Conservation (phyloP, 148 eudicot species). For the Simmondsia chinensis region DNA sequence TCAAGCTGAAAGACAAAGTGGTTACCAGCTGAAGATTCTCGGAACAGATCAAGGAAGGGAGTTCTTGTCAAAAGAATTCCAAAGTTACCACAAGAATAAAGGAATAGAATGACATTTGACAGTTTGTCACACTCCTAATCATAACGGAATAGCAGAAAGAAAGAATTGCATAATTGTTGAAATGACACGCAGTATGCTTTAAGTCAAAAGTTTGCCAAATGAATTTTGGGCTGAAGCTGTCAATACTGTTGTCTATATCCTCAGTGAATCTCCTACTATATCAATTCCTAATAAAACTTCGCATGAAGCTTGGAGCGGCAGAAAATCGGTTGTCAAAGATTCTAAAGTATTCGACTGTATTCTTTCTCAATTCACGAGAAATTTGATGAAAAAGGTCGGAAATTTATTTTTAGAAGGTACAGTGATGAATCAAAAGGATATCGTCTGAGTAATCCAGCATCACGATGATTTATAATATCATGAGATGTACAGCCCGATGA, state of each 20-base stretch:
- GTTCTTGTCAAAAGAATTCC: no score
- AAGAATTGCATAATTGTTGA: conserved; percentile 4
- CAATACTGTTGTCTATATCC: background rate
- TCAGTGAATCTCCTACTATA: background rate
- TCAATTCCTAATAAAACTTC: no score
- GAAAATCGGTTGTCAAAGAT: conserved; percentile 1
- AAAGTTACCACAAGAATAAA: no score
- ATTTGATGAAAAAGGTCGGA: no score
- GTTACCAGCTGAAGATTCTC: no score
- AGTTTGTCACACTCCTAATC: no score
- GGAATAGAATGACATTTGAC: no score
- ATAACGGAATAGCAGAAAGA: background rate
- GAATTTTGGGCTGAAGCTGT: conserved; percentile 2
- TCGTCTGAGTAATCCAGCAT: background rate
- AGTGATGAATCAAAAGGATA: conserved; percentile 2
- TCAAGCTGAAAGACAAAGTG: no score
- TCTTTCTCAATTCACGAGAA: conserved; percentile 1
- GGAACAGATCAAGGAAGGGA: no score
- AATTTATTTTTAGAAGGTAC: background rate
- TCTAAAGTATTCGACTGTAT: conserved; percentile 5
- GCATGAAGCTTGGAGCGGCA: background rate
- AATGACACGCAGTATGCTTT: background rate
- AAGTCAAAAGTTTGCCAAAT: background rate
- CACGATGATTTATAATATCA: background rate
- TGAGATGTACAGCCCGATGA: conserved; percentile 1